Percentiles rank a stretch among this genome's conserved stretches.
phyloP scores from a whole-genome alignment of 2,329 filamentous ascomycete species.

The Neoarthrinium moseri region DNA sequence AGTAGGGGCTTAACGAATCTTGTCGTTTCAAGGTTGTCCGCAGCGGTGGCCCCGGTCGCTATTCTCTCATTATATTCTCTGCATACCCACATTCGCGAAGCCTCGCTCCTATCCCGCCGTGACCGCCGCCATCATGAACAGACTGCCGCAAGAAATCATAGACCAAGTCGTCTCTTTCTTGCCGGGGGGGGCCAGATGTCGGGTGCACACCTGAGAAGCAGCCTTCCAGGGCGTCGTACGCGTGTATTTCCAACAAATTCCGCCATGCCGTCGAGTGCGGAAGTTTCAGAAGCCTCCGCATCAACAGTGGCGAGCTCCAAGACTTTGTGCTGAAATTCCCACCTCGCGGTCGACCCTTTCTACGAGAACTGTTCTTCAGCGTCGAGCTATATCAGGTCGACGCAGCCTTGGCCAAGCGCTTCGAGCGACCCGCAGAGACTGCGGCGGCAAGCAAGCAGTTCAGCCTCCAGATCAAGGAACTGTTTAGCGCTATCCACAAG shows the following conservation, averaged over 20 bases:
- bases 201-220: neutral
- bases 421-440: conserved; percentile 5
- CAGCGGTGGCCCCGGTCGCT: too few relatives aligned
- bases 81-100: too few relatives aligned
- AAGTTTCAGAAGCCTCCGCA: neutral
- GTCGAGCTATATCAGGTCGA: neutral
- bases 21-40: too few relatives aligned
- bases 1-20: too few relatives aligned
- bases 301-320: conserved; percentile 4
- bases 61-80: too few relatives aligned
- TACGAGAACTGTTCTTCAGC: neutral
- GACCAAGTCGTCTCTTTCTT: conserved; percentile 1
- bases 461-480: neutral
- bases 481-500: neutral
- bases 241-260: conserved; percentile 1
- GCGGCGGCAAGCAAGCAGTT: neutral
- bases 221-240: neutral
- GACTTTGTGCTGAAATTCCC: neutral
- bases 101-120: too few relatives aligned
- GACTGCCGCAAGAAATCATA: conserved; percentile 4
- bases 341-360: neutral
- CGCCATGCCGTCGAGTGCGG: conserved; percentile 1
- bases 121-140: neutral
- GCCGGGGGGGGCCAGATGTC: neutral
- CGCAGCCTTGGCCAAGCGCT: neutral